Evolutionary conservation across 2,329 filamentous ascomycete species (phyloP).

Genomic region (Ampelomyces quisqualis): DNA sequence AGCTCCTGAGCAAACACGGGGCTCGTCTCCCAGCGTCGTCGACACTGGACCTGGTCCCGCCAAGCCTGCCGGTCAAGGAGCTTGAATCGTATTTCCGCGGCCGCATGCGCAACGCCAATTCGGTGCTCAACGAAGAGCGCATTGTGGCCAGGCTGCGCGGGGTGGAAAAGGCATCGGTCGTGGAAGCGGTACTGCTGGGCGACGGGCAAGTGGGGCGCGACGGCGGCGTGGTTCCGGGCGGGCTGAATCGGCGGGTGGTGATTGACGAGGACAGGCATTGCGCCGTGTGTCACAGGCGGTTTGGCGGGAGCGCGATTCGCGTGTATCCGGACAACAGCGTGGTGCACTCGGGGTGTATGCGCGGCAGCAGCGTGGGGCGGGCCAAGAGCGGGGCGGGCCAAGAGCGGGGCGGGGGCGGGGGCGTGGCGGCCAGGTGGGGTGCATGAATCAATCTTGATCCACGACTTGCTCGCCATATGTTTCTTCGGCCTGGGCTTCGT

Average conservation of each 20-base stretch:
- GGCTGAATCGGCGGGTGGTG: slow-evolving; percentile 68
- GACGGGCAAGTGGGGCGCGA: slow-evolving; percentile 61
- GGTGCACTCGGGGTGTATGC: slow-evolving; percentile 53
- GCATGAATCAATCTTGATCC: slow-evolving; percentile 57
- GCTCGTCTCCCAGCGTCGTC: slow-evolving; percentile 85
- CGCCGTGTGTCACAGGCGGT: slow-evolving; percentile 86
- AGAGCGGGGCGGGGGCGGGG: background rate
- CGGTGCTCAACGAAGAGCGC: slow-evolving; percentile 74
- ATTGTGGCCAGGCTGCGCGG: slow-evolving; percentile 76
- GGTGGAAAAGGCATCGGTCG: slow-evolving; percentile 74
- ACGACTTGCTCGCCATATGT: slow-evolving; percentile 83
- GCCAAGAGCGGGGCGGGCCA: slow-evolving; percentile 2
- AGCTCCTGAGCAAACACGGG: slow-evolving; percentile 87
- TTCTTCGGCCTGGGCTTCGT: slow-evolving; percentile 57
- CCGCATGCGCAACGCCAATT: slow-evolving; percentile 83
- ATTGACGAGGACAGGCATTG: slow-evolving; percentile 88
- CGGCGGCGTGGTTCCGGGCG: slow-evolving; percentile 52
- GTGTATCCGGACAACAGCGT: slow-evolving; percentile 71
- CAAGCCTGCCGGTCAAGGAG: slow-evolving; percentile 72
- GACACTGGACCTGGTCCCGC: slow-evolving; percentile 82
- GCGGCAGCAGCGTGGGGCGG: slow-evolving; percentile 34
- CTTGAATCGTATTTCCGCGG: slow-evolving; percentile 90
- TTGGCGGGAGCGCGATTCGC: slow-evolving; percentile 87
- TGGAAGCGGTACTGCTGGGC: slow-evolving; percentile 72
- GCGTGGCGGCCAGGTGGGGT: slow-evolving; percentile 3